Evolutionary conservation across 169 alveolate genomes (phyloP).

Genomic region (Theileria orientalis): DNA sequence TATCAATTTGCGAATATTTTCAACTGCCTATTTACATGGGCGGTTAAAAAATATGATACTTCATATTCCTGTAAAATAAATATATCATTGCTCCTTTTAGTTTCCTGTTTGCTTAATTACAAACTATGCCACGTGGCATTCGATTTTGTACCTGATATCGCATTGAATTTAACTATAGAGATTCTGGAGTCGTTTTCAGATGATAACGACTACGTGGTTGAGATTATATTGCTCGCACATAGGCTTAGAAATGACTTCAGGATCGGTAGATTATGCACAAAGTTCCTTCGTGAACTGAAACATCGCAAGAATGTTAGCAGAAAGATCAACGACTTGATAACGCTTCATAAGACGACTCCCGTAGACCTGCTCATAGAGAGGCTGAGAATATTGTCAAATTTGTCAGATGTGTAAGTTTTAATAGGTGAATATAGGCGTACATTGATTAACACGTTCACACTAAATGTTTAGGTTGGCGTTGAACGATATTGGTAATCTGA

Average conservation of each 20-base stretch:
- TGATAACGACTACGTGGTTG: slow-evolving; percentile 14
- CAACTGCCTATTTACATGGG: not conserved
- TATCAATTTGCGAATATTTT: slow-evolving; percentile 1
- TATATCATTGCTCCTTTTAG: slow-evolving; percentile 1
- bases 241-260: slow-evolving; percentile 28
- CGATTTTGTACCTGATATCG: slow-evolving; percentile 30
- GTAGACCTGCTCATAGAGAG: not conserved
- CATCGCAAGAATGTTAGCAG: not conserved
- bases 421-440: too few relatives aligned
- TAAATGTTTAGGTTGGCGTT: not conserved
- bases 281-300: not conserved
- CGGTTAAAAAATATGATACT: not conserved
- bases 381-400: not conserved
- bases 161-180: slow-evolving; percentile 34
- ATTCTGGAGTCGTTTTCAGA: not conserved
- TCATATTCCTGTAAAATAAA: not conserved
- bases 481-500: not conserved
- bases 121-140: slow-evolving; percentile 4
- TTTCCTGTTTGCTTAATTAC: slow-evolving; percentile 45
- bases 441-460: too few relatives aligned
- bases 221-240: slow-evolving; percentile 32
- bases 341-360: not conserved
- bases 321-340: not conserved
- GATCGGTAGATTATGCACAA: slow-evolving; percentile 9
- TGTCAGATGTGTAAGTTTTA: slow-evolving; percentile 1